phyloP scores from a whole-genome alignment of 257 asterid genomes.

The Solanum bulbocastanum region DNA sequence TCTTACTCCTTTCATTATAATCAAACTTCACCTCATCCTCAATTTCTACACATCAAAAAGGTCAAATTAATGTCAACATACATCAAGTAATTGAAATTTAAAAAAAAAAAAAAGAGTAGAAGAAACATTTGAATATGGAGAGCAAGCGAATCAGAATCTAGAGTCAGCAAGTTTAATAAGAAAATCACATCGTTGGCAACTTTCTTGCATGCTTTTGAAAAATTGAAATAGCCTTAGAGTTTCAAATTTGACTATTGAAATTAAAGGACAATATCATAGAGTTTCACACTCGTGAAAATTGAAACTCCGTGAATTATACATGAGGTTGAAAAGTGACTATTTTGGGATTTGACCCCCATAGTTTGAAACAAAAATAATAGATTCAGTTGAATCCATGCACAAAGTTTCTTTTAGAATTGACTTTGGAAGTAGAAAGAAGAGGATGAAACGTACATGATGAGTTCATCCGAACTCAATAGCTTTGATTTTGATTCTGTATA shows the following conservation, averaged over 20 bases:
- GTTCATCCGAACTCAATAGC: not conserved
- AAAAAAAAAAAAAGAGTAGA: not conserved
- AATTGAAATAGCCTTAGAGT: not conserved
- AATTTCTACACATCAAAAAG: not conserved
- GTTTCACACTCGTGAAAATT: not conserved
- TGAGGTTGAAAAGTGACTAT: not conserved
- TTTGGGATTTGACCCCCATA: not conserved
- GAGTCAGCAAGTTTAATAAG: not conserved
- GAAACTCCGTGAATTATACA: not conserved
- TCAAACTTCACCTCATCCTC: conserved; percentile 37
- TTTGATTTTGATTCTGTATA: not conserved
- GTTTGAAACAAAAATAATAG: not conserved
- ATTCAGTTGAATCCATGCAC: not conserved
- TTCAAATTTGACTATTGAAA: not conserved
- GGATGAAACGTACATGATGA: not conserved
- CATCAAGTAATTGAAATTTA: not conserved
- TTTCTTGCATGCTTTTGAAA: not conserved
- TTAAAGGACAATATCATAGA: not conserved
- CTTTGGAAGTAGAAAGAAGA: not conserved
- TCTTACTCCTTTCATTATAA: conserved; percentile 22
- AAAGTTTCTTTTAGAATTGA: not conserved
- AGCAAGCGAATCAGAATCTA: not conserved
- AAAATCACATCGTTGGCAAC: not conserved
- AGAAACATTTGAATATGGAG: not conserved
- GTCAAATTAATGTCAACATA: not conserved